These are phyloP conservation scores for Thuidium tamariscinum DNA, from an alignment of 225 moss, liverwort and hornwort species.

Conservation along the genomic window DNA sequence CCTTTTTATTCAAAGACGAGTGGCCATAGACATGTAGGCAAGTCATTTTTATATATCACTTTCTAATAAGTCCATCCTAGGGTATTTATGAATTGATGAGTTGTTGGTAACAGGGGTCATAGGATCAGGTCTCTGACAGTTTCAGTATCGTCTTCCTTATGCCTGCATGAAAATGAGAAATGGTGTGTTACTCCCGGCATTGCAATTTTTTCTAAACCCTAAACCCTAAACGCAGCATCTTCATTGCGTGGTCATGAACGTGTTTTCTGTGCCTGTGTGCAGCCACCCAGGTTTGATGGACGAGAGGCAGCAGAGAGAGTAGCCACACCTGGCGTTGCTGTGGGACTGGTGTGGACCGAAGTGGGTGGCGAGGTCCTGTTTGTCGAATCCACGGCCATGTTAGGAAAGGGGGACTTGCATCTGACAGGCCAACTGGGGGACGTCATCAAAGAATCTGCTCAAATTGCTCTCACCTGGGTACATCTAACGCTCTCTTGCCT, in stretches of 20 bases:
- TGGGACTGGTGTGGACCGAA: constrained; percentile 56
- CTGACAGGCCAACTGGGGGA: constrained; percentile 49
- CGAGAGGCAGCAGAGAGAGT: constrained; percentile 56
- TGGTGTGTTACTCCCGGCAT: neutral
- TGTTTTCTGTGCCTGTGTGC: neutral
- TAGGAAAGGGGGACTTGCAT: constrained; percentile 53
- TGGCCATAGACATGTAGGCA: neutral
- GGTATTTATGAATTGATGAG: neutral
- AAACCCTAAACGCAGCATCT: neutral
- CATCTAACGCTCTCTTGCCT: neutral
- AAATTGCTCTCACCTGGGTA: constrained; percentile 60
- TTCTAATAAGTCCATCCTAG: neutral
- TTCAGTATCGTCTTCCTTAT: neutral
- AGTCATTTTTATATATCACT: neutral
- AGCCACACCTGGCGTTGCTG: constrained; percentile 50
- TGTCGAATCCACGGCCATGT: constrained; percentile 51
- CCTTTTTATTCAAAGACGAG: neutral
- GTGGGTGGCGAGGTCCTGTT: constrained; percentile 57
- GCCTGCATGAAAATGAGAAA: neutral
- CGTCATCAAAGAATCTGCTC: constrained; percentile 54
- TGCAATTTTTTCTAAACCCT: neutral
- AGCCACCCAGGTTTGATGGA: constrained; percentile 56
- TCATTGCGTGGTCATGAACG: neutral
- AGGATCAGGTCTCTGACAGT: neutral
- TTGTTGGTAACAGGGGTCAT: neutral